These are phyloP conservation scores for Hanseniaspora lindneri DNA, from an alignment of 805 yeast species.

Conservation along the genomic window DNA sequence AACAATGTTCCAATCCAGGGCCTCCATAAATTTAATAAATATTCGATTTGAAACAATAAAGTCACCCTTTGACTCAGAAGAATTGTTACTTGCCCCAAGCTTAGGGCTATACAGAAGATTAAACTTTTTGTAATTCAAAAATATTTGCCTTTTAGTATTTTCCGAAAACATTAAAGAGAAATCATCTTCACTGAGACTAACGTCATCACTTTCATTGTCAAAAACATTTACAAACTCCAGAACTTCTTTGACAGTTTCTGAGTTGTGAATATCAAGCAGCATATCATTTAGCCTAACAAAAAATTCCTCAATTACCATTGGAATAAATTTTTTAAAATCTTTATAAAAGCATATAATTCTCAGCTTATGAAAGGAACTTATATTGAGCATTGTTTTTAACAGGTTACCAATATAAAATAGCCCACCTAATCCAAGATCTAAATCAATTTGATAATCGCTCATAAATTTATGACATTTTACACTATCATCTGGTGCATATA, in stretches of 20 bases:
- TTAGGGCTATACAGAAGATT: not conserved
- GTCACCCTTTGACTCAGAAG: not conserved
- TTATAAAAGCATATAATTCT: conserved; percentile 13
- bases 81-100: not conserved
- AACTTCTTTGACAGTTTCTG: not conserved
- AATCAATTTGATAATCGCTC: conserved; percentile 8
- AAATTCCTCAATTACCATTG: conserved; percentile 8
- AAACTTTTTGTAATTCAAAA: not conserved
- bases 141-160: not conserved
- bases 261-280: not conserved
- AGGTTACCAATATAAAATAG: not conserved
- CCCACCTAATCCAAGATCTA: conserved; percentile 11
- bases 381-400: not conserved
- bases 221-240: conserved; percentile 11
- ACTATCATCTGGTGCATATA: conserved; percentile 7
- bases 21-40: not conserved
- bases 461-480: conserved; percentile 4
- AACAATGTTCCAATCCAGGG: conserved; percentile 4
- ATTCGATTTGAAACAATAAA: not conserved
- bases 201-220: conserved; percentile 1
- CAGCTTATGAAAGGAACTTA: not conserved
- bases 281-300: not conserved
- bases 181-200: not conserved
- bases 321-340: conserved; percentile 13
- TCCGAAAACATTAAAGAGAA: not conserved